phyloP scores from a whole-genome alignment of 2,329 filamentous ascomycete species.

The Pochonia chlamydosporia region DNA sequence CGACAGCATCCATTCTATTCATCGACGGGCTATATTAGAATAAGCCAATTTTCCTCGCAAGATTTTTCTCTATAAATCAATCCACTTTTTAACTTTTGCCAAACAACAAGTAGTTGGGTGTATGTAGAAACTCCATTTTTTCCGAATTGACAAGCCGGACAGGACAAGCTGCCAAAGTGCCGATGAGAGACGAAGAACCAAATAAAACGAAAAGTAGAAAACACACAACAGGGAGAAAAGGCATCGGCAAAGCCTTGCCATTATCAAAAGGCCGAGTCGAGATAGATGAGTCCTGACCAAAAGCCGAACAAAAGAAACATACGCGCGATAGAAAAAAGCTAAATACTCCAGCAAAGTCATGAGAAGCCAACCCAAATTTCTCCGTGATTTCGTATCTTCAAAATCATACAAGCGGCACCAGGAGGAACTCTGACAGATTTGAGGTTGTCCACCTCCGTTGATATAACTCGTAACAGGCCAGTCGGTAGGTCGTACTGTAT shows the following conservation, averaged over 20 bases:
- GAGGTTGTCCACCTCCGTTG: not conserved
- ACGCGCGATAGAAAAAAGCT: not conserved
- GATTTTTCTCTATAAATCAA: slow-evolving; percentile 10
- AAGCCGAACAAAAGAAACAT: not conserved
- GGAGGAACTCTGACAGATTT: not conserved
- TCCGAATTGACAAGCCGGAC: slow-evolving; percentile 1
- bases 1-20: slow-evolving; percentile 13
- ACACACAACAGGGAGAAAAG: not conserved
- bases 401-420: not conserved
- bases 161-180: not conserved
- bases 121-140: slow-evolving; percentile 8
- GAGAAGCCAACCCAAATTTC: not conserved
- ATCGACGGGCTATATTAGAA: slow-evolving; percentile 3
- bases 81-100: slow-evolving; percentile 11
- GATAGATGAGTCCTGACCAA: not conserved
- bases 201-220: slow-evolving; percentile 1
- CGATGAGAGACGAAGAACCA: not conserved
- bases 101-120: not conserved
- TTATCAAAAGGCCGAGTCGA: not conserved
- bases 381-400: not conserved
- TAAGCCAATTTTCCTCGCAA: not conserved
- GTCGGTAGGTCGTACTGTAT: not conserved
- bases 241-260: not conserved
- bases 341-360: not conserved
- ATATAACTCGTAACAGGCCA: not conserved